Base-by-base conservation (phyloP, 1,284 basidiomycete species). In the Ustilago xerochloae region DNA sequence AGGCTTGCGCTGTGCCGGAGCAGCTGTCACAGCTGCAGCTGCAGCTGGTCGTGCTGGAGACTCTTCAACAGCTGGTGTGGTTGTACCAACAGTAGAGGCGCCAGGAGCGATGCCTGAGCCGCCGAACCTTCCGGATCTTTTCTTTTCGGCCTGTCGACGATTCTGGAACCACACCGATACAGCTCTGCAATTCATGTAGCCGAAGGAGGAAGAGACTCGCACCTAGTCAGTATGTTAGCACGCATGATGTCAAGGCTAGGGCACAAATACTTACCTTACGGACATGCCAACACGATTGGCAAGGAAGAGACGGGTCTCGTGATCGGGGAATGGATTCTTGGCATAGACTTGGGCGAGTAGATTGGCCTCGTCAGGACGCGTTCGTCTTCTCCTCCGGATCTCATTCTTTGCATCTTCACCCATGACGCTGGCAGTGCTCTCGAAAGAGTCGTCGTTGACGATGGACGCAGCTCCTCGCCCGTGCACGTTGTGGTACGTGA, bases 111-210 rank as follows among this genome's bases (percentile, higher is more conserved):
- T 57, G 58, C 73, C 69, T 10, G 71, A 53, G 35, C 69, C 73
- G 29, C 72, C 57, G 45, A 73, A 83, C 12, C 81, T 64, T 43
- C 67, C 62, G 5, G 81, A 80, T n/a, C 81, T 62, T 58, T 83
- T 83, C 77, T 81, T 81, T 30, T 81, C 79, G n/a, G 81, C 80
- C 45, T 83, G 81, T 24, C 81, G 49, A 20, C 80, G 62, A 62
- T 83, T 83, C 60, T 83, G 81, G 59, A 83, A 83, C 81, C 81
- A 83, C 13, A 83, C 77, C 13, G 80, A 81, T 7, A 83, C 78
- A 16, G 72, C 68, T 52, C 69, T 72, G 65, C 36, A 26, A 24
- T 32, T 6, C 12, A 53, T 22, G 22, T 28, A 35, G 24, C 13
- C n/a, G 8, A 20, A 36, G 24, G n/a, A 15, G 7, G 16, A 41